A percentile compares a stretch with the other conserved stretches of the same genome.
Conservation (phyloP, 2,329 filamentous ascomycete species). For the Microcyclospora tardicrescens region DNA sequence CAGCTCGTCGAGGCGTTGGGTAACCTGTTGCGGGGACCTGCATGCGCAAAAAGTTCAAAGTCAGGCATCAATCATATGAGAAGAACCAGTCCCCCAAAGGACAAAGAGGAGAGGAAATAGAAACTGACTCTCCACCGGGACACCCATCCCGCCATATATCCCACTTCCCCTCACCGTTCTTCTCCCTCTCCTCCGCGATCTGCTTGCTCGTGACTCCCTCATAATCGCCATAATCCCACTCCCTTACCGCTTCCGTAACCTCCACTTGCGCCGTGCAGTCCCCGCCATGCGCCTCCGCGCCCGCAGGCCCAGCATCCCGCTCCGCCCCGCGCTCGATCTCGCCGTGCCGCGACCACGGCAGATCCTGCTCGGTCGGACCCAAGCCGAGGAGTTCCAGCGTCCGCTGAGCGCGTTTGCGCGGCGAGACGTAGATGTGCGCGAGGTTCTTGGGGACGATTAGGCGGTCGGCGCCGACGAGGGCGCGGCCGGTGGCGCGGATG, state of each 20-base stretch:
- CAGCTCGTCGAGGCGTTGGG: constrained; percentile 56
- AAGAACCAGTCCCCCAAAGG: no score
- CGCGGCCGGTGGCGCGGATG: constrained; percentile 56
- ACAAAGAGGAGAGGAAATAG: no score
- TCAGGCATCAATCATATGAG: no score
- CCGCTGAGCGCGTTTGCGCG: constrained; percentile 67
- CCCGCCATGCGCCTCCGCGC: constrained; percentile 18
- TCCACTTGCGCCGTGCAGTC: constrained; percentile 32
- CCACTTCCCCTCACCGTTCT: constrained; percentile 48
- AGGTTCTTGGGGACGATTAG: constrained; percentile 73
- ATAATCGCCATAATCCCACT: constrained; percentile 53
- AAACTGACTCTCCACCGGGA: constrained; percentile 51
- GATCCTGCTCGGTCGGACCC: constrained; percentile 42
- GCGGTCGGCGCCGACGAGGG: constrained; percentile 70
- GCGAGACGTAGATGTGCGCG: constrained; percentile 84
- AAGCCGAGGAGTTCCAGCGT: constrained; percentile 83
- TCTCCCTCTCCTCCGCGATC: constrained; percentile 35
- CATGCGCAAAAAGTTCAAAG: no score
- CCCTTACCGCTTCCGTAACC: constrained; percentile 39
- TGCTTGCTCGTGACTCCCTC: constrained; percentile 43
- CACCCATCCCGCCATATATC: constrained; percentile 85
- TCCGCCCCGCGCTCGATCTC: constrained; percentile 10
- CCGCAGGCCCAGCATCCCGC: constrained; percentile 13
- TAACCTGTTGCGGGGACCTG: constrained; percentile 60
- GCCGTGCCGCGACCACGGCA: constrained; percentile 50